phyloP scores from a whole-genome alignment of 768 basidiomycete species.

The Grammothele lineata region DNA sequence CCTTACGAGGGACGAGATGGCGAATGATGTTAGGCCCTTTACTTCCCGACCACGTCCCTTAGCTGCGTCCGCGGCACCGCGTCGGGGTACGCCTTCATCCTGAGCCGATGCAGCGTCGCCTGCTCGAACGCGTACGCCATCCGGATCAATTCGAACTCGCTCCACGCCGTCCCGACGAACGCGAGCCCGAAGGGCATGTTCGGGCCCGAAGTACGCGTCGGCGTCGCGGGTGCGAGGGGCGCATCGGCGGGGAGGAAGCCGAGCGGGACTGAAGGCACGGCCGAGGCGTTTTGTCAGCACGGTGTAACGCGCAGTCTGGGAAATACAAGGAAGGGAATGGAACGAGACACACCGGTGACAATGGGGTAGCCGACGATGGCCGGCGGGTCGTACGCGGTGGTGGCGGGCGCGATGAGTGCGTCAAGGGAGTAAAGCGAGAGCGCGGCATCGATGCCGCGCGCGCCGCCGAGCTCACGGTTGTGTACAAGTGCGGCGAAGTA shows the following conservation, averaged over 20 bases:
- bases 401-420: constrained; percentile 23
- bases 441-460: constrained; percentile 32
- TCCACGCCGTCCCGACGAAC: constrained; percentile 59
- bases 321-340: no score
- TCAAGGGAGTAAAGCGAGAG: constrained; percentile 28
- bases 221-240: constrained; percentile 29
- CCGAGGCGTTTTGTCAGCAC: no score
- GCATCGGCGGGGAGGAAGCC: constrained; percentile 53
- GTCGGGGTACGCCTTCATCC: constrained; percentile 24
- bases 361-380: constrained; percentile 67
- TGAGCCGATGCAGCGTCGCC: constrained; percentile 27
- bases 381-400: constrained; percentile 28
- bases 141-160: constrained; percentile 52
- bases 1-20: no score
- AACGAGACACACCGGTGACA: constrained; percentile 52
- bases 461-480: constrained; percentile 28
- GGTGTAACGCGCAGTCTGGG: no score
- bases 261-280: constrained; percentile 42
- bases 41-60: constrained; percentile 19
- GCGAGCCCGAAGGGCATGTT: constrained; percentile 44
- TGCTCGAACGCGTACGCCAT: constrained; percentile 61
- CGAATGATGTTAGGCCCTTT: no score
- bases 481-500: constrained; percentile 28
- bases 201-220: constrained; percentile 9
- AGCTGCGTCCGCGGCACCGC: constrained; percentile 31